Base-by-base conservation (phyloP, 129 eudicot genomes). In the Flaveria linearis region DNA sequence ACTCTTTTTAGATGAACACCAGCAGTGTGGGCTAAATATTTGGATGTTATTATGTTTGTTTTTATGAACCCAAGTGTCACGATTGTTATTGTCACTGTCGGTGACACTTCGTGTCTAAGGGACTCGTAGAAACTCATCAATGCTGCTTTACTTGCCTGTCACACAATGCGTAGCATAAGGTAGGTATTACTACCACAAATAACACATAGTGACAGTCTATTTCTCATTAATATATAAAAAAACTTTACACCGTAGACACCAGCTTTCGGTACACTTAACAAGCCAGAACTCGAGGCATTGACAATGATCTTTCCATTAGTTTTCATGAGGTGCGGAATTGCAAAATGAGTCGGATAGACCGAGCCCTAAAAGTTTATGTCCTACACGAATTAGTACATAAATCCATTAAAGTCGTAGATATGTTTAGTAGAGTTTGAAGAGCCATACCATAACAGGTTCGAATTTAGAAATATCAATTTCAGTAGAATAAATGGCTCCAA, bases 281-380 rank as follows among this genome's bases (percentile, higher is more conserved):
- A 8, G 25, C 77, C 88, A 7, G 71, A 63, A 26, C 58, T n/a
- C 5, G 88, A 78, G 2, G 88, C 49, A 28, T 73, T 81, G 13
- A 78, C 75, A 0, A 85, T 36, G 4, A 85, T 81, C 78, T 69
- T 85, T 23, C 88, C 85, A n/a, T 60, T 69, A 53, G 83, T 73
- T 69, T 75, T 81, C 61, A 25, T 63, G 17, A 85, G 83, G 68
- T 81, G 78, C 1, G 88, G 88, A 47, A 81, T 61, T 3, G 88
- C 88, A 5, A 72, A 85, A 57, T 85, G 68, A 50, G 88, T 81
- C 12, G 86, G 79, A 60, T 85, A 85, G 61, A 85, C 60, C 2
- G 88, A 81, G 39, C 88, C 88, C 88, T 83, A 85, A 25, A 85
- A 85, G 76, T 84, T 84, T 46, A 76, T 60, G 65, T 84, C 76